Conservation (phyloP, 129 eudicot species). For the Solidago caesia region DNA sequence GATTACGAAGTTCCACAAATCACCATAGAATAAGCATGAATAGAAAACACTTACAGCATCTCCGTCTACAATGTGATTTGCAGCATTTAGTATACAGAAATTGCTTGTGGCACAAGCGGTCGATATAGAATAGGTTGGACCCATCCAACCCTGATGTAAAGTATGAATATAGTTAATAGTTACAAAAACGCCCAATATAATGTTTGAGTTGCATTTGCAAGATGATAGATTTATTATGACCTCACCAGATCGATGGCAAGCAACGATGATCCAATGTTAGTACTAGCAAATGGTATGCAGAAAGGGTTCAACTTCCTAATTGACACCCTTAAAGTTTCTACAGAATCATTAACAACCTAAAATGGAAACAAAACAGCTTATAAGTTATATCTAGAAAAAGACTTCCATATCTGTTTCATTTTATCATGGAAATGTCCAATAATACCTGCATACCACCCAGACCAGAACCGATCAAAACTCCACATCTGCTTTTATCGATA, state of each 20-base stretch:
- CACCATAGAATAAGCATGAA: constrained; percentile 5
- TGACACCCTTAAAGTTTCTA: constrained; percentile 73
- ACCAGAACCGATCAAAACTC: constrained; percentile 82
- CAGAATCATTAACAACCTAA: constrained; percentile 71
- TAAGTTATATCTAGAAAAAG: neutral
- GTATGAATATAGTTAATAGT: neutral
- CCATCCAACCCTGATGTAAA: constrained; percentile 84
- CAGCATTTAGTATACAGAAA: constrained; percentile 80
- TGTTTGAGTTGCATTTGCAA: neutral
- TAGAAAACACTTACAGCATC: constrained; percentile 61
- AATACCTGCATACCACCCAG: constrained; percentile 86
- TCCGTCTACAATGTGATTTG: constrained; percentile 86
- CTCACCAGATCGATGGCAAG: constrained; percentile 92
- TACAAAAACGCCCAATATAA: constrained; percentile 5
- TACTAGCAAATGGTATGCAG: constrained; percentile 76
- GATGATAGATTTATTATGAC: neutral
- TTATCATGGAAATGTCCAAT: neutral
- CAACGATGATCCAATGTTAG: constrained; percentile 88
- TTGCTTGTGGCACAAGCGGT: constrained; percentile 96
- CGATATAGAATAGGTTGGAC: constrained; percentile 89
- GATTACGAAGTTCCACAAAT: neutral
- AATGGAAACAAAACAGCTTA: constrained; percentile 3
- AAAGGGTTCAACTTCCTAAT: constrained; percentile 83
- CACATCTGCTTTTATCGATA: constrained; percentile 66
- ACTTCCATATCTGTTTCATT: neutral